A percentile compares a stretch with the other conserved stretches of the same genome.
Evolutionary conservation across 352 stramenopile genomes (phyloP).

Genomic region (Globisporangium parvum): DNA sequence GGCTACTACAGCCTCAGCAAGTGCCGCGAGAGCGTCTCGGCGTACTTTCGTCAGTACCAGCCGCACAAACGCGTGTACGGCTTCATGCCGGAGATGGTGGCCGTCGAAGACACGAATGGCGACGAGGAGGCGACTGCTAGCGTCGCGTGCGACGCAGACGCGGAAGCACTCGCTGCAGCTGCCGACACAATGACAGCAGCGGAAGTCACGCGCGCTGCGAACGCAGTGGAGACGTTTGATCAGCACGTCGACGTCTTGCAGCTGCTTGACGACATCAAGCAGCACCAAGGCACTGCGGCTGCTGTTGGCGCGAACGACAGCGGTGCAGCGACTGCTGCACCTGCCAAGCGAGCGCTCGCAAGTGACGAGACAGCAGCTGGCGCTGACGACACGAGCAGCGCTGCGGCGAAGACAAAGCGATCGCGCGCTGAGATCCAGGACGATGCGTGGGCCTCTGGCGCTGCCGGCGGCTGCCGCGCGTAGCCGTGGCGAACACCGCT

Average conservation of each 20-base stretch:
- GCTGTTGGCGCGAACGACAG: too few species aligned
- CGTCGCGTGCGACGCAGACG: constrained; percentile 2
- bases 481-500: neutral
- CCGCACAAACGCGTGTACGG: constrained; percentile 67
- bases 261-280: constrained; percentile 25
- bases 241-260: constrained; percentile 28
- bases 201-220: constrained; percentile 16
- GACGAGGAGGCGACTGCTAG: neutral
- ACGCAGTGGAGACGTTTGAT: constrained; percentile 36
- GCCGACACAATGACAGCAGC: constrained; percentile 16
- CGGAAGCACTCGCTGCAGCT: neutral
- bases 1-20: constrained; percentile 95
- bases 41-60: constrained; percentile 89
- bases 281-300: constrained; percentile 9
- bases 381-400: neutral
- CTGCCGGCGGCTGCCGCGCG: constrained; percentile 21
- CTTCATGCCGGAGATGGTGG: constrained; percentile 72
- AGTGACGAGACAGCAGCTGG: neutral
- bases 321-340: neutral
- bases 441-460: constrained; percentile 25
- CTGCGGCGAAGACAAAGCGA: constrained; percentile 14
- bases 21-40: constrained; percentile 81
- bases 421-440: constrained; percentile 32
- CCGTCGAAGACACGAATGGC: constrained; percentile 9
- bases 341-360: neutral